These are phyloP conservation scores for Daldinia bambusicola DNA, from an alignment of 495 filamentous ascomycete genomes.

Conservation along the genomic window DNA sequence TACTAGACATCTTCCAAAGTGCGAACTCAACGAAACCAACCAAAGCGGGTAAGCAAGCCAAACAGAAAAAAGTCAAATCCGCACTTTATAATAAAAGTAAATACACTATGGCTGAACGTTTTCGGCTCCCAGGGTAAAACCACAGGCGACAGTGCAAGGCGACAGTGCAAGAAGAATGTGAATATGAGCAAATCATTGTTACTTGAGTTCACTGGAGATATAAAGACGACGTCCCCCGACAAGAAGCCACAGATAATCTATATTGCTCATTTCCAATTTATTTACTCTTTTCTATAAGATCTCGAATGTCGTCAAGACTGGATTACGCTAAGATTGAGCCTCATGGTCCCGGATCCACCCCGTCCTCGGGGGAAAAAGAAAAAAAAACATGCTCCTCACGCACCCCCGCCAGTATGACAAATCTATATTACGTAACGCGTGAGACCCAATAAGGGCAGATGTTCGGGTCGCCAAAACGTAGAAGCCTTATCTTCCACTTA, in stretches of 20 bases:
- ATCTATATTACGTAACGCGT: not conserved
- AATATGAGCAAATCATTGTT: not conserved
- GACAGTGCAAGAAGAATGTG: not conserved
- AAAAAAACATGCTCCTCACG: not conserved
- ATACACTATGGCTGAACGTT: not conserved
- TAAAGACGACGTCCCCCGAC: not conserved
- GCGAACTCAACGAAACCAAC: not conserved
- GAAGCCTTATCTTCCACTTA: slow-evolving; percentile 6
- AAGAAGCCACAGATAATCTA: not conserved
- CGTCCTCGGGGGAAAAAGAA: not conserved
- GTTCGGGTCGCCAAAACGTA: not conserved
- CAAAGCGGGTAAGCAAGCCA: not conserved
- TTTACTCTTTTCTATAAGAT: not conserved
- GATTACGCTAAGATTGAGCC: not conserved
- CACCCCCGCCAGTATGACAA: slow-evolving; percentile 6
- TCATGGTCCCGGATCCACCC: not conserved
- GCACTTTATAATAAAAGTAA: not conserved
- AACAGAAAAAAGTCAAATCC: not conserved
- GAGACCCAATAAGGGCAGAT: not conserved
- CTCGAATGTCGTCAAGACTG: not conserved
- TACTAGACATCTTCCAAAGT: not conserved
- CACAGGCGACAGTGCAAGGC: too few relatives aligned
- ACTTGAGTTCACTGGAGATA: not conserved
- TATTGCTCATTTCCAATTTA: not conserved
- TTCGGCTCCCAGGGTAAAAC: not conserved